Base-by-base conservation (phyloP, 805 yeast species). In the Ogataea haglerorum region DNA sequence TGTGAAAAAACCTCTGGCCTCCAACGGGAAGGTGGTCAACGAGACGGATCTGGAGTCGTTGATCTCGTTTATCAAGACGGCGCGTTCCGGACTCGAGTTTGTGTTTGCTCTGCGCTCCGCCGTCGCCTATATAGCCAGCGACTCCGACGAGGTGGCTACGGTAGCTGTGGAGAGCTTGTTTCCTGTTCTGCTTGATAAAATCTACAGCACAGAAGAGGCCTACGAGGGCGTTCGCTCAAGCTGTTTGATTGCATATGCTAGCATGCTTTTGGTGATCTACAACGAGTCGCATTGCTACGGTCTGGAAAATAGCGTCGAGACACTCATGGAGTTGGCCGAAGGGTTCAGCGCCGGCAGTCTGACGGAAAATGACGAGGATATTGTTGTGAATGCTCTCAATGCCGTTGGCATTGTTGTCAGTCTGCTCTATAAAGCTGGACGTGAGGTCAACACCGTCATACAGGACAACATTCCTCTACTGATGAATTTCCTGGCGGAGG, bases 201-300 rank as follows among this genome's bases (percentile, higher is more conserved):
- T 54, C 9, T 47, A 48, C 36, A 30, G 36, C 19, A 16, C 37
- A 13, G 37, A 36, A 30, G 49, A 46, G n/a, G 26, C 40, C 13
- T 51, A 42, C 6, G 33, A 24, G 2, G 53, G 48, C 8, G 18
- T 24, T 12, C 29, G 43, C 4, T 17, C 43, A 16, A 54, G 48
- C 33, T 43, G 52, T 22, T 40, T 59, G 22, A 38, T 50, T 7
- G 54, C 63, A 3, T 61, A 55, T 44, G 49, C 60, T 16, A 35
- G 55, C 7, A 53, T 74, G 27, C 52, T 71, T 17, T 51, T 75
- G 34, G 65, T 74, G 2, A 56, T 75, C 8, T 68, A 72, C 47
- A 71, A 70, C 45, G 78, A 71, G 4, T 63, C 77, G 2, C 72
- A 76, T 13, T 68, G 72, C 31, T 72, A 66, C 51, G 78, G 79